A percentile compares a stretch with the other conserved stretches of the same genome.
phyloP scores from a whole-genome alignment of 768 basidiomycete species.

The Vararia minispora region DNA sequence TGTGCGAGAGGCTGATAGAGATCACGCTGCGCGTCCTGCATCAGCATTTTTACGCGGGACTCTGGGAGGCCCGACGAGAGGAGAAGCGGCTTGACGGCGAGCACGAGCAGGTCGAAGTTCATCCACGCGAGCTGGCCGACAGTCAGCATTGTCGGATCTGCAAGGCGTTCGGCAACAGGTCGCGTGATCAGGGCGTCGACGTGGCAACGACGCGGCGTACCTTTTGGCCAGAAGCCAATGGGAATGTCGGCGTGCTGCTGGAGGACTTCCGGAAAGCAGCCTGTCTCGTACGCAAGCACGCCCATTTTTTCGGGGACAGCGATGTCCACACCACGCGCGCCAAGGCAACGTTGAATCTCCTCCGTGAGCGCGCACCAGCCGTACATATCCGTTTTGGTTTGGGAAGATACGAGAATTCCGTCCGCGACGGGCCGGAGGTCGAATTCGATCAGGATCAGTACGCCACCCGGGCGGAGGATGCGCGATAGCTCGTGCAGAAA shows the following conservation, averaged over 20 bases:
- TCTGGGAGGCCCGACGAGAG: constrained; percentile 40
- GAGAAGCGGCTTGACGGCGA: constrained; percentile 51
- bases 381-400: constrained; percentile 26
- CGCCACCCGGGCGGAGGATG: constrained; percentile 58
- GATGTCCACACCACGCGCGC: constrained; percentile 40
- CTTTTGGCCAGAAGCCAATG: constrained; percentile 59
- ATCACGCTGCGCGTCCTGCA: constrained; percentile 53
- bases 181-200: constrained; percentile 5
- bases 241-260: constrained; percentile 50
- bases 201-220: constrained; percentile 22
- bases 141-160: constrained; percentile 48
- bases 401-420: constrained; percentile 26
- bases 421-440: constrained; percentile 42
- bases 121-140: constrained; percentile 67
- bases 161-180: constrained; percentile 5
- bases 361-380: constrained; percentile 61
- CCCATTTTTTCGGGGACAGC: constrained; percentile 46
- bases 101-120: constrained; percentile 56
- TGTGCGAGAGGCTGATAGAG: constrained; percentile 47
- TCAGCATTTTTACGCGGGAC: constrained; percentile 41
- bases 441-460: constrained; percentile 56
- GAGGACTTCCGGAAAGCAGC: constrained; percentile 45
- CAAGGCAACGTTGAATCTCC: constrained; percentile 45
- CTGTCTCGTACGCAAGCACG: constrained; percentile 34
- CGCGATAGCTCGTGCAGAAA: constrained; percentile 53